Base-by-base conservation (phyloP, 1,284 basidiomycete genomes). In the Boletus hoseneyae region DNA sequence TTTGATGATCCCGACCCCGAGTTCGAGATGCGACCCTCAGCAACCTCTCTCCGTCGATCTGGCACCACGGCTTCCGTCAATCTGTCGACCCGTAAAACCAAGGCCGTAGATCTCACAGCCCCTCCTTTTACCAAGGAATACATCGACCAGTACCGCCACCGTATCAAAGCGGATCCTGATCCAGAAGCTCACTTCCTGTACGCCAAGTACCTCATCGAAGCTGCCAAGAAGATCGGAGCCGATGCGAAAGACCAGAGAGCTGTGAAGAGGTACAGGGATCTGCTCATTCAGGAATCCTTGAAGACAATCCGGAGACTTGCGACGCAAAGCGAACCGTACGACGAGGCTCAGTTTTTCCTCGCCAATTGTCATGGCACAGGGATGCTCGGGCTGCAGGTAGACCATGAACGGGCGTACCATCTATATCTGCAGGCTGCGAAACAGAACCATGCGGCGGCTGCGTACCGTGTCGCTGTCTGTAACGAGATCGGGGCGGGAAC, bases 401-500 rank as follows among this genome's bases (percentile, higher is more conserved):
- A 99, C 69, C 95, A 98, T 69, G 95, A 98, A 65, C 90, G 93
- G 63, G 96, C 96, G 0, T 99, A 98, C 70, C 93, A 97, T 68
- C 78, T 99, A n/a, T 99, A 98, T 64, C 79, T 99, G 30, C 95
- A 98, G 72, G 96, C 96, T 5, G 90, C 90, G 34, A 99, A 98
- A 72, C 92, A 97, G 71, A 97, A 97, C 66, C 93, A 99, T 65
- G 83, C 97, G 0, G 84, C 93, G 0, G 95, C 94, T 19, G 94
- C 90, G 27, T 99, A 99, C 67, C 90, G 97, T 40, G 95, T 97
- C 29, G 97, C 95, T 4, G 96, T 99, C 5, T 99, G 97, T 71
- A 98, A 98, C 71, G 97, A 99, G 70, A 92, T 99, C 51, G 97
- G 97, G n/a, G 95, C 94, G 1, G 97, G 97, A n/a, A 99, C 97